Base-by-base conservation (phyloP, 176 grass and related monocot genomes). In the Elymus sibiricus region DNA sequence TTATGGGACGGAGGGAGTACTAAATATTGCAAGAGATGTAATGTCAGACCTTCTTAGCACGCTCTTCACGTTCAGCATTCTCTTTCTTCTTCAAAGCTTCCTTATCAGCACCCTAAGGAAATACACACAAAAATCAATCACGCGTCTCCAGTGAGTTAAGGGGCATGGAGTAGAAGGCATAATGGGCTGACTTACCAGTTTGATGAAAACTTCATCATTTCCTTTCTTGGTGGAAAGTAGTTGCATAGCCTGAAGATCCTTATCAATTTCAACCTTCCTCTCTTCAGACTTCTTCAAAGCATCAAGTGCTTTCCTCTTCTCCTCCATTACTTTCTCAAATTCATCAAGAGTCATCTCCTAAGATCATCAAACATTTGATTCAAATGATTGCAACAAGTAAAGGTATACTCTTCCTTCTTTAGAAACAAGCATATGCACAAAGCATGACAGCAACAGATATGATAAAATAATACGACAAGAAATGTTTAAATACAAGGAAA, bases 291-390 rank as follows among this genome's bases (percentile, higher is more conserved):
- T 95, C 42, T 94, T 95, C 42, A 92, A 19, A 58, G 91, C 88
- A 83, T 92, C 84, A 40, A 95, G 86, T 21, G 92, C 83, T 86
- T 95, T 95, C 56, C 93, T 68, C 86, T 88, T 95, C 84, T 95
- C 93, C 79, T 95, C 96, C 70, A 79, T 91, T 82, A 98, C 67
- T 87, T 98, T 98, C 86, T 98, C 96, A 91, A 89, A 98, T 66
- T 98, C 96, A 32, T 98, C 96, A 40, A 95, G 87, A 65, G 93
- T 98, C 93, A 95, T 98, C 80, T 98, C 96, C 96, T 98, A 80
- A 83, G 5, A 68, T 80, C 60, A 76, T 49, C 27, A 91, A 51
- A 81, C 10, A 84, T 42, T 71, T 83, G 9, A 65, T 14, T 73
- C 46, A 66, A 21, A 17, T 16, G 4, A 67, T 27, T 51, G 19